These are phyloP conservation scores for Hymenotorrendiella dingleyae DNA, from an alignment of 2,329 filamentous ascomycete genomes.

Conservation along the genomic window DNA sequence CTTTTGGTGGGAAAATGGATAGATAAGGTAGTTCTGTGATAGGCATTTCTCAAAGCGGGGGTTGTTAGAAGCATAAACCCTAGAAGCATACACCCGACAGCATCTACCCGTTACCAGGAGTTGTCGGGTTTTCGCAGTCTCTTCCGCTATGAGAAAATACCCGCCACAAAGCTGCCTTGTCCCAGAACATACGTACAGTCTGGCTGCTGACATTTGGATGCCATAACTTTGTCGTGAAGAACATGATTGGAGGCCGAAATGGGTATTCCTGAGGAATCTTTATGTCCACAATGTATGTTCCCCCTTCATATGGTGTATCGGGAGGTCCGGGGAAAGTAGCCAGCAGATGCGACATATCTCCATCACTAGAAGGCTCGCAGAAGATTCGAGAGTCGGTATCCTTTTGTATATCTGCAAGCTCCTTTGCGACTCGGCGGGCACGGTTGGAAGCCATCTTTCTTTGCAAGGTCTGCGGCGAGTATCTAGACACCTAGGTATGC, in stretches of 20 bases:
- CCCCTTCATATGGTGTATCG: constrained; percentile 89
- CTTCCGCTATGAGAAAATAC: too few relatives aligned
- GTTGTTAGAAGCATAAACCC: too few relatives aligned
- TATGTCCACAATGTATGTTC: constrained; percentile 77
- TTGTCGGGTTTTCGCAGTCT: too few relatives aligned
- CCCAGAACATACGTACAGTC: constrained; percentile 65
- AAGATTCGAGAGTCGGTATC: constrained; percentile 75
- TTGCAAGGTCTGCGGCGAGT: too few relatives aligned
- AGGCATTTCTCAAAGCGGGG: too few relatives aligned
- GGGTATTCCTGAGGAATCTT: constrained; percentile 84
- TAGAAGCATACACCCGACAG: too few relatives aligned
- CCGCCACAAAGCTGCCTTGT: too few relatives aligned
- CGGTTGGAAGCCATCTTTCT: constrained; percentile 31
- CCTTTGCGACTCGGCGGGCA: constrained; percentile 60
- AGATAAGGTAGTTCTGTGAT: too few relatives aligned
- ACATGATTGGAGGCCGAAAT: constrained; percentile 87
- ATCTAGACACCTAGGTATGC: too few relatives aligned
- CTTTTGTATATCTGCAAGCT: constrained; percentile 66
- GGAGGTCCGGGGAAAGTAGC: constrained; percentile 82
- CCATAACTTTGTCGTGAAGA: constrained; percentile 90
- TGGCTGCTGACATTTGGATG: constrained; percentile 95
- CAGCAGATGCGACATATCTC: constrained; percentile 72
- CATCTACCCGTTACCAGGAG: too few relatives aligned
- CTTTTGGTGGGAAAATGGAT: background rate
- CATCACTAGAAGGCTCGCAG: constrained; percentile 56